Evolutionary conservation across 805 yeast genomes (phyloP).

Genomic region (Danielozyma ontarioensis): DNA sequence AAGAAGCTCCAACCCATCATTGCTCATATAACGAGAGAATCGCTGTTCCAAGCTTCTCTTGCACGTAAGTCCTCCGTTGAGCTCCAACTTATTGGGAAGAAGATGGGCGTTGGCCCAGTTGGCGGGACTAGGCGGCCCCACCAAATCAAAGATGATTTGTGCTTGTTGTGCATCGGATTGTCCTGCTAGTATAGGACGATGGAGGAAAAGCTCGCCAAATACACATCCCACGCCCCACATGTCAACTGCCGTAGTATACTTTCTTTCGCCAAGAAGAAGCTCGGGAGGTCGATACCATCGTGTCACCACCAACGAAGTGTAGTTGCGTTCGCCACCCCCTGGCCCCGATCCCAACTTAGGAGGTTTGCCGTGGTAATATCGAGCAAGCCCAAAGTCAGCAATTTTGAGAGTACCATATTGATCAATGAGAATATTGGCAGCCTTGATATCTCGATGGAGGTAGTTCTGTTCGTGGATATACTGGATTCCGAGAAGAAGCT

Average conservation of each 20-base stretch:
- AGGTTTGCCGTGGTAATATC: slow-evolving; percentile 58
- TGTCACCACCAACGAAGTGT: slow-evolving; percentile 77
- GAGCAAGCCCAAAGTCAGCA: slow-evolving; percentile 94
- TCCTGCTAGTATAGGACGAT: slow-evolving; percentile 82
- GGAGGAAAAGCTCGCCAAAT: slow-evolving; percentile 81
- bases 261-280: slow-evolving; percentile 74
- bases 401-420: slow-evolving; percentile 73
- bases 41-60: slow-evolving; percentile 44
- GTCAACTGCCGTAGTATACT: slow-evolving; percentile 91
- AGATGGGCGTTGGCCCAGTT: slow-evolving; percentile 57
- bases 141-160: slow-evolving; percentile 66
- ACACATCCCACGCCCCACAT: slow-evolving; percentile 98
- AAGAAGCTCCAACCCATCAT: slow-evolving; percentile 51
- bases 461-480: slow-evolving; percentile 63
- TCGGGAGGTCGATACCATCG: slow-evolving; percentile 99
- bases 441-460: slow-evolving; percentile 88
- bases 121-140: slow-evolving; percentile 70
- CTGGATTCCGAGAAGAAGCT: slow-evolving; percentile 73
- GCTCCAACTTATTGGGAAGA: slow-evolving; percentile 52
- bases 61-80: slow-evolving; percentile 40
- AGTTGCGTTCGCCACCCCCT: slow-evolving; percentile 50
- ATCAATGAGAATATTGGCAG: slow-evolving; percentile 88
- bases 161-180: slow-evolving; percentile 85
- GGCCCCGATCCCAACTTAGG: slow-evolving; percentile 54
- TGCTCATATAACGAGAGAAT: slow-evolving; percentile 41